Conservation (phyloP, 257 asterid genomes). For the Prunella vulgaris region DNA sequence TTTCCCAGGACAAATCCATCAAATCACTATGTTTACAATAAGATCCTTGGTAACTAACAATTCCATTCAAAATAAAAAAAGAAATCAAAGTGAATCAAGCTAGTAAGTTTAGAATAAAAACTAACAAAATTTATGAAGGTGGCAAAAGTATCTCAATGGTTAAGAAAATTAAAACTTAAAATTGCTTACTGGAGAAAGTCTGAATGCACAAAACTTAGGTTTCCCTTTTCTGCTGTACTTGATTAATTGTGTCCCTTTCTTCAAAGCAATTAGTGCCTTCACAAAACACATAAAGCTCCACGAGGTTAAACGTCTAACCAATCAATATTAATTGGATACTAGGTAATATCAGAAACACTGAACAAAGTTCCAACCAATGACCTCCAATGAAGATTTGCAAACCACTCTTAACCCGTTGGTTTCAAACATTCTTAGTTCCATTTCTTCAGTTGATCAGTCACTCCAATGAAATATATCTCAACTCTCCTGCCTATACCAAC, state of each 20-base stretch:
- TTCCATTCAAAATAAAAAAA: background rate
- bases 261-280: constrained; percentile 82
- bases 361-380: background rate
- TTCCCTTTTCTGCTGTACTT: constrained; percentile 96
- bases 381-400: background rate
- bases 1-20: background rate
- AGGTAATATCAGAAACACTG: background rate
- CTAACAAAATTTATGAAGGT: background rate
- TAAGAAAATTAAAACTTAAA: background rate
- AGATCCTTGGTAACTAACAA: background rate
- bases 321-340: background rate
- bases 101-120: background rate
- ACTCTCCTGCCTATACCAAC: background rate
- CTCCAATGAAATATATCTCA: background rate
- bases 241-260: constrained; percentile 89
- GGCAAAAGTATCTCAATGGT: background rate
- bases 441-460: background rate
- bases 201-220: constrained; percentile 88
- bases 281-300: constrained; percentile 13
- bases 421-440: background rate
- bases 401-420: background rate
- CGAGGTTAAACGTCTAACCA: constrained; percentile 4
- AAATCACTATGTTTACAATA: background rate
- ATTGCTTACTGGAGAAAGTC: constrained; percentile 82
- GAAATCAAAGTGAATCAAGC: background rate